Evolutionary conservation across 2,329 filamentous ascomycete species (phyloP), one percentile per base, ranked within the genome.

Genomic region (Diaporthe ilicicola): DNA sequence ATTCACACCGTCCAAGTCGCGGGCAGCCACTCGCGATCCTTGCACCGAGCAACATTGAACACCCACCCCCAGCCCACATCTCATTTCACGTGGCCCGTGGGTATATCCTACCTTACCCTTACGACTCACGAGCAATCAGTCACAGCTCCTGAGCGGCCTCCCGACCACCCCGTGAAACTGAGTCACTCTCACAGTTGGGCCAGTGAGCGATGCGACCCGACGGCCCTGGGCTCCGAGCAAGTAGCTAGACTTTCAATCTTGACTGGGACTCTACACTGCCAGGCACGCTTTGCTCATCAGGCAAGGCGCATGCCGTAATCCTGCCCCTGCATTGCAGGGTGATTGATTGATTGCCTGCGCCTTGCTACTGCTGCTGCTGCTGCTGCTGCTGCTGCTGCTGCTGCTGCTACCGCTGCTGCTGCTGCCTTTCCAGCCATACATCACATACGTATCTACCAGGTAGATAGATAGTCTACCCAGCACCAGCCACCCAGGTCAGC

Each of bases 111-210:
- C 32, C n/a, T 24, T 46, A 44, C 59, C 22, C 42, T 50, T 17
- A 50, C 59, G 59, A 37, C 44, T 50, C 44, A 50, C 59, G 44
- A 50, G n/a, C 29, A 59, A 19, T 37, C 44, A 64, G 34, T 62
- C n/a, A 62, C 59, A 15, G 27, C 59, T 62, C 39, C 59, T 64
- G 59, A 64, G 59, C 44, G 59, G 59, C 59, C 59, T 64, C 59
- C 59, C 27, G 15, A 27, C 39, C 29, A 17, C 9, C 17, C 27
- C 37, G 22, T 27, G 55, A 12, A 8, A 62, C 59, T 34, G 42
- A 62, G 42, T 62, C 59, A 62, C 59, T 24, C 42, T 34, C 24
- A 34, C 39, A 54, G 29, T 34, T 34, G 32, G 32, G 32, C 32
- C 32, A 37, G 54, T 22, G 9, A 29, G 19, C 22, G 24, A 61